Evolutionary conservation across 345 rosid species (phyloP).

Genomic region (Moringa oleifera): DNA sequence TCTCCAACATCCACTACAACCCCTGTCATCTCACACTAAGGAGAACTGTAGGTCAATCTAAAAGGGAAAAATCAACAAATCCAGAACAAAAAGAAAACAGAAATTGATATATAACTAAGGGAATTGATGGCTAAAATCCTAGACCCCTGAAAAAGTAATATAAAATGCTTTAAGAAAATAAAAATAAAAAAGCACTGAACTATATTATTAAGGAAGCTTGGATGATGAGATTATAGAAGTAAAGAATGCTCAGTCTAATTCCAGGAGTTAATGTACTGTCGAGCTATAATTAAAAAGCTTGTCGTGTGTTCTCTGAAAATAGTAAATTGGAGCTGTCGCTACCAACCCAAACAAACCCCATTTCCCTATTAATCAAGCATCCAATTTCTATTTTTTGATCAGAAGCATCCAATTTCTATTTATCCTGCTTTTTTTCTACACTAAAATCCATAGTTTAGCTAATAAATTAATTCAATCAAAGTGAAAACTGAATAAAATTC

Average conservation of each 20-base stretch:
- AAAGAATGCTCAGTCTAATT: neutral
- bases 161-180: neutral
- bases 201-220: too few relatives aligned
- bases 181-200: too few relatives aligned
- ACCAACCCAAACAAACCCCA: too few relatives aligned
- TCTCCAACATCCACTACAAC: constrained; percentile 83
- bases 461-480: neutral
- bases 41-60: constrained; percentile 30
- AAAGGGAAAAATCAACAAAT: constrained; percentile 9
- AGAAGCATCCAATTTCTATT: neutral
- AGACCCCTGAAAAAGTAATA: neutral
- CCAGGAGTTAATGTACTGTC: neutral
- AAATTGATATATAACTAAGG: neutral
- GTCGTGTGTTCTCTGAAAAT: too few relatives aligned
- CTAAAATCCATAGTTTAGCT: neutral
- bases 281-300: too few relatives aligned
- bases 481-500: neutral
- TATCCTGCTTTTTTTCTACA: neutral
- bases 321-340: too few relatives aligned
- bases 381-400: too few relatives aligned
- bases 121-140: too few relatives aligned
- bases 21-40: constrained; percentile 88
- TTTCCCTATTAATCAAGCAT: neutral
- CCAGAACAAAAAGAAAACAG: neutral
- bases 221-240: neutral